These are phyloP conservation scores for Apiospora pterosperma DNA, from an alignment of 2,329 filamentous ascomycete species.

Conservation along the genomic window DNA sequence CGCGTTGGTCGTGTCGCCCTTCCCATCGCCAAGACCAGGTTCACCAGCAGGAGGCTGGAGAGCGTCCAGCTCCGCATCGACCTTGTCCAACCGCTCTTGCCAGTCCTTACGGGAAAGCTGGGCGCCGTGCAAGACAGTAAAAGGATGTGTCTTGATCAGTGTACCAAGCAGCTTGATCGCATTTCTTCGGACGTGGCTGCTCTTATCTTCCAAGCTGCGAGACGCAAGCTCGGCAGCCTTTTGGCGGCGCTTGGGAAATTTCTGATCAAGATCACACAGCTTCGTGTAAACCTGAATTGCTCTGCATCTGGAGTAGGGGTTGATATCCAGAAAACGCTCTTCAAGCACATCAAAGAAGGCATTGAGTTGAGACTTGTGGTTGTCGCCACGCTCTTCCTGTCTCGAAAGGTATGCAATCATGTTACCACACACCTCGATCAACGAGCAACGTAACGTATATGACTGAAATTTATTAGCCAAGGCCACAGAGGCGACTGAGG, in stretches of 20 bases:
- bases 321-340: conserved; percentile 92
- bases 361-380: conserved; percentile 91
- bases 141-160: conserved; percentile 91
- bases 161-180: conserved; percentile 89
- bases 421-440: conserved; percentile 97
- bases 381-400: conserved; percentile 86
- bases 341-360: conserved; percentile 97
- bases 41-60: conserved; percentile 74
- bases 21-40: conserved; percentile 64
- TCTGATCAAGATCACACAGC: conserved; percentile 91
- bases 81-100: conserved; percentile 75
- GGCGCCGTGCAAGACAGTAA: conserved; percentile 85
- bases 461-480: conserved; percentile 48
- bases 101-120: conserved; percentile 83
- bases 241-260: conserved; percentile 89
- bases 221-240: conserved; percentile 83
- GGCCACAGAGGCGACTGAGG: not conserved
- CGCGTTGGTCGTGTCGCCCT: conserved; percentile 68
- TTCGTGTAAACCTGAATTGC: conserved; percentile 91
- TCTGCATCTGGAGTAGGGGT: conserved; percentile 90
- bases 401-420: conserved; percentile 87
- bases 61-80: conserved; percentile 77
- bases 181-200: conserved; percentile 93
- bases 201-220: conserved; percentile 92
- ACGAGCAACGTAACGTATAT: conserved; percentile 86